phyloP scores from a whole-genome alignment of 225 moss, liverwort and hornwort species.

The Ulota crispa region DNA sequence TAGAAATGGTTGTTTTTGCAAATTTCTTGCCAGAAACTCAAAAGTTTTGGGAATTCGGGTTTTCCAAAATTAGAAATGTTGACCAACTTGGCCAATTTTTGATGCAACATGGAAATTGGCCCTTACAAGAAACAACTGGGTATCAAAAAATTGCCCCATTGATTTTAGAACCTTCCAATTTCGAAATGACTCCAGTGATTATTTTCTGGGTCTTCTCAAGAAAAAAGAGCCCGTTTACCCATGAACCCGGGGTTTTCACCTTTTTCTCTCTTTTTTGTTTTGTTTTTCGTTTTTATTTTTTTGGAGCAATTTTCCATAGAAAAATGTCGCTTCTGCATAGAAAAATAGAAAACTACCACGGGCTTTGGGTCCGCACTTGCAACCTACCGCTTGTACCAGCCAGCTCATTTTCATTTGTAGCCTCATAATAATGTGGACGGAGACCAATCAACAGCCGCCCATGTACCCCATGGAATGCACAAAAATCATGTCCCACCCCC shows the following conservation, averaged over 20 bases:
- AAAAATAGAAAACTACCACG: neutral
- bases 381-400: constrained; percentile 27
- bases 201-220: neutral
- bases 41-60: too few relatives aligned
- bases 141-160: too few relatives aligned
- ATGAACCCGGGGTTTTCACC: neutral
- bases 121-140: too few relatives aligned
- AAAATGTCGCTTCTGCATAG: neutral
- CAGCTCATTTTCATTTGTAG: constrained; percentile 18
- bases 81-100: too few relatives aligned
- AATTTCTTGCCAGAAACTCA: too few relatives aligned
- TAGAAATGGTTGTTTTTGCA: too few relatives aligned
- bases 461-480: constrained; percentile 6
- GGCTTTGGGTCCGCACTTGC: constrained; percentile 28
- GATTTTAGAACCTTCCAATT: constrained; percentile 11
- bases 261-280: neutral
- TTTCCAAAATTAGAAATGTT: too few relatives aligned
- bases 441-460: constrained; percentile 26
- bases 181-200: constrained; percentile 1
- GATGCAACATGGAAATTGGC: too few relatives aligned
- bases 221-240: constrained; percentile 1
- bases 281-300: neutral
- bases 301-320: neutral
- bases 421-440: constrained; percentile 23
- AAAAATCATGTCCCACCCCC: constrained; percentile 10